Evolutionary conservation across 2,329 filamentous ascomycete species (phyloP).

Genomic region (Parascedosporium putredinis): DNA sequence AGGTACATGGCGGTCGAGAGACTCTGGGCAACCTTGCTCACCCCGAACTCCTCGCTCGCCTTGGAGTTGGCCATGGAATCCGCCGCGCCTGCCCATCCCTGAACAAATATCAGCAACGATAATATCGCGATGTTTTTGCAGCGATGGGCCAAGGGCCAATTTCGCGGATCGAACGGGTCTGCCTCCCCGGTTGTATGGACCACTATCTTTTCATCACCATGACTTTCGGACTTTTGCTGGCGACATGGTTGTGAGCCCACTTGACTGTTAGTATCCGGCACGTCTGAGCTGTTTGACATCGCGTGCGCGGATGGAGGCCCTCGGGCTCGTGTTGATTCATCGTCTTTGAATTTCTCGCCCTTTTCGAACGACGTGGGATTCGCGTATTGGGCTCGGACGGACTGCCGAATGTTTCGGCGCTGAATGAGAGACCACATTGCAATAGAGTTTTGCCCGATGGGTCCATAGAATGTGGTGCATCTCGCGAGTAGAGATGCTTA

Average conservation of each 20-base stretch:
- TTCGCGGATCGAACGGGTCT: slow-evolving; percentile 29
- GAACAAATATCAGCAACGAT: slow-evolving; percentile 31
- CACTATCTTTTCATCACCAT: neutral
- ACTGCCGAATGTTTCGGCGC: slow-evolving; percentile 1
- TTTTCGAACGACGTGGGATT: slow-evolving; percentile 14
- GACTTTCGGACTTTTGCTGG: neutral
- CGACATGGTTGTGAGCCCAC: too few species aligned
- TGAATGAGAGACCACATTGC: too few species aligned
- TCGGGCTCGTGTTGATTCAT: neutral
- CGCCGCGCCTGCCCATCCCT: slow-evolving; percentile 36
- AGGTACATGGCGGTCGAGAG: slow-evolving; percentile 35
- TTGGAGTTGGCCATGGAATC: slow-evolving; percentile 33
- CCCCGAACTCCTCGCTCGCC: slow-evolving; percentile 28
- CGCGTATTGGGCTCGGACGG: too few species aligned
- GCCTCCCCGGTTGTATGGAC: slow-evolving; percentile 16
- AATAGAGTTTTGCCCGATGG: too few species aligned
- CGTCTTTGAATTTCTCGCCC: slow-evolving; percentile 2
- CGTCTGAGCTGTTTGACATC: too few species aligned
- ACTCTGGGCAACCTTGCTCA: slow-evolving; percentile 31
- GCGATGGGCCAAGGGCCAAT: slow-evolving; percentile 25
- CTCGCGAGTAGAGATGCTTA: too few species aligned
- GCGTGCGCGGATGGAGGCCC: too few species aligned
- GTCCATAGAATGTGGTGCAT: too few species aligned
- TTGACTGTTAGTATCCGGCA: too few species aligned
- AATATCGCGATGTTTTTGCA: slow-evolving; percentile 23